phyloP scores from a whole-genome alignment of 2,329 filamentous ascomycete species.

The Colletotrichum gigasporum region DNA sequence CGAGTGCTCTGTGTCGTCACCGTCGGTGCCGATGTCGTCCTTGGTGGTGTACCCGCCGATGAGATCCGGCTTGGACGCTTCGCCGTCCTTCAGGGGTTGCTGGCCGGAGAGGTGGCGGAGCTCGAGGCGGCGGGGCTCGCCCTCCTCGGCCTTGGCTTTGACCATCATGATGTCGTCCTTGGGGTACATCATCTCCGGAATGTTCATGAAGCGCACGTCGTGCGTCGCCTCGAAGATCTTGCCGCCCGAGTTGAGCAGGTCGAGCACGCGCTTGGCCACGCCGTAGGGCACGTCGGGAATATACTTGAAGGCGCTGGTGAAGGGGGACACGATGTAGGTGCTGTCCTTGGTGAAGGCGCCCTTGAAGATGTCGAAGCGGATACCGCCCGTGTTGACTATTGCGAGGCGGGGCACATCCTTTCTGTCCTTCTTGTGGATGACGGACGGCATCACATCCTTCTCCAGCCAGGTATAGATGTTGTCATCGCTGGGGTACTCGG shows the following conservation, averaged over 20 bases:
- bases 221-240: slow-evolving; percentile 54
- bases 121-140: slow-evolving; percentile 41
- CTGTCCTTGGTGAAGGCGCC: slow-evolving; percentile 90
- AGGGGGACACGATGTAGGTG: slow-evolving; percentile 88
- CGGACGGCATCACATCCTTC: slow-evolving; percentile 75
- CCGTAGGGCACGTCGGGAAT: slow-evolving; percentile 84
- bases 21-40: slow-evolving; percentile 84
- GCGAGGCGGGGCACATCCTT: slow-evolving; percentile 73
- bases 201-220: slow-evolving; percentile 57
- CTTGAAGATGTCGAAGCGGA: slow-evolving; percentile 96
- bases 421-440: slow-evolving; percentile 66
- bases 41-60: slow-evolving; percentile 84
- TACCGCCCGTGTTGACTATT: slow-evolving; percentile 87
- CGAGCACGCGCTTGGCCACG: slow-evolving; percentile 75
- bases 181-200: slow-evolving; percentile 55
- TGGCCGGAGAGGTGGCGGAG: slow-evolving; percentile 41
- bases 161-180: slow-evolving; percentile 33
- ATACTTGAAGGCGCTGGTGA: slow-evolving; percentile 80
- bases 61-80: slow-evolving; percentile 51
- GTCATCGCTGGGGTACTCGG: slow-evolving; percentile 74
- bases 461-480: slow-evolving; percentile 88
- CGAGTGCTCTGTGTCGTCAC: slow-evolving; percentile 89
- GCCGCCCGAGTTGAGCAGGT: slow-evolving; percentile 64
- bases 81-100: slow-evolving; percentile 41
- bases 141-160: slow-evolving; percentile 30